phyloP scores from a whole-genome alignment of 2,329 filamentous ascomycete genomes.

The Raffaelea ambrosiae region DNA sequence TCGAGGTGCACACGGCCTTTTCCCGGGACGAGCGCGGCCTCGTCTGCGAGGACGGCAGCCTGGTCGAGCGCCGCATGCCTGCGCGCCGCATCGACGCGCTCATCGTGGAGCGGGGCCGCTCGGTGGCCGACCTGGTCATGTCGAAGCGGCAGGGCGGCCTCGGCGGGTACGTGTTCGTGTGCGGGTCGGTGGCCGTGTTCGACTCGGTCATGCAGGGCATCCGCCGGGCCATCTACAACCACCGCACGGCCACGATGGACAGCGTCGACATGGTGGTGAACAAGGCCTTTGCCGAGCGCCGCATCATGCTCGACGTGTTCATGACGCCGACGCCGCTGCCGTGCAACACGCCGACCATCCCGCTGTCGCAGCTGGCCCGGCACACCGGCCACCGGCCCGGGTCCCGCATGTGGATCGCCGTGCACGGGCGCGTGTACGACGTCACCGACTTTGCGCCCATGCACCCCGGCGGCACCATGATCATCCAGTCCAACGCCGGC shows the following conservation, averaged over 20 bases:
- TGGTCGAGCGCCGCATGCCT: constrained; percentile 38
- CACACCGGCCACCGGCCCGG: constrained; percentile 41
- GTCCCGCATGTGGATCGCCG: constrained; percentile 40
- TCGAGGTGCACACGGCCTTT: constrained; percentile 45
- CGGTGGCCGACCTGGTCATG: constrained; percentile 46
- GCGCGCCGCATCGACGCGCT: constrained; percentile 44
- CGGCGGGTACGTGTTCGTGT: constrained; percentile 39
- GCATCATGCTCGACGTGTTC: constrained; percentile 50
- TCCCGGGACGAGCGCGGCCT: constrained; percentile 41
- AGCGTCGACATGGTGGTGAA: constrained; percentile 40
- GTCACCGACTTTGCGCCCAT: constrained; percentile 44
- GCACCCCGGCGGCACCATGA: constrained; percentile 44
- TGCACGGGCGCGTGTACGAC: constrained; percentile 45
- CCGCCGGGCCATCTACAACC: constrained; percentile 45
- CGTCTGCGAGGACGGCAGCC: constrained; percentile 29
- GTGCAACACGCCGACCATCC: constrained; percentile 40
- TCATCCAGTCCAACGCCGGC: constrained; percentile 46
- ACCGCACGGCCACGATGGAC: constrained; percentile 42
- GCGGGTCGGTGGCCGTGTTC: constrained; percentile 38
- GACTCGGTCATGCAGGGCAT: constrained; percentile 49
- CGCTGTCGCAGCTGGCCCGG: constrained; percentile 37
- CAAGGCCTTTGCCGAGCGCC: constrained; percentile 44
- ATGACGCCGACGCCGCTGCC: constrained; percentile 46
- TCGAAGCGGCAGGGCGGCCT: constrained; percentile 44
- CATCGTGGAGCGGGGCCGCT: constrained; percentile 41